These are phyloP conservation scores for Irpex sp. DNA, from an alignment of 1,284 basidiomycete species.

Conservation along the genomic window DNA sequence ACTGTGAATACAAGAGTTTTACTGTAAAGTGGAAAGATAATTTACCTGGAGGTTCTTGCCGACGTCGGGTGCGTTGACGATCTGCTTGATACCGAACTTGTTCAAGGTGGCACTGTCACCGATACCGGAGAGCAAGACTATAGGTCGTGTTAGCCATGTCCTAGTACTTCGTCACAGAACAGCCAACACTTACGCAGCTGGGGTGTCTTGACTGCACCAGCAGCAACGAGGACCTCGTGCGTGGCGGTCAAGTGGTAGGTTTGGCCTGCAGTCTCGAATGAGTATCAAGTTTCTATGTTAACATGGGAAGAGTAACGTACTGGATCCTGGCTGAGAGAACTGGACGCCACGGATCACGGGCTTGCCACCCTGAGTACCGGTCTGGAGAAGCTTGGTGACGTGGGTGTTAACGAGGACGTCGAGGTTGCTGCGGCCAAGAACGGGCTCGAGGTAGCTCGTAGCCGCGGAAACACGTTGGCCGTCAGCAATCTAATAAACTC, in stretches of 20 bases:
- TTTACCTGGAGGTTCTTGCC: conserved; percentile 28
- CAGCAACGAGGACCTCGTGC: conserved; percentile 21
- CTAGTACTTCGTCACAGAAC: too few species aligned
- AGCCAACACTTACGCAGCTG: conserved; percentile 22
- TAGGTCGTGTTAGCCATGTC: not conserved
- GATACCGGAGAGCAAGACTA: conserved; percentile 38
- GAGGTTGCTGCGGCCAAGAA: conserved; percentile 30
- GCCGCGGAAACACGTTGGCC: conserved; percentile 25
- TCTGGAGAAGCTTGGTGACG: conserved; percentile 31
- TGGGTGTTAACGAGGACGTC: conserved; percentile 34
- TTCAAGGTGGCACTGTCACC: conserved; percentile 27
- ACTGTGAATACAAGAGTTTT: not conserved
- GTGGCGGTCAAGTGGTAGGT: conserved; percentile 10
- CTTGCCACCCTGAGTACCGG: conserved; percentile 11
- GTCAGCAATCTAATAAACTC: conserved; percentile 24
- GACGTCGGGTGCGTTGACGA: conserved; percentile 29
- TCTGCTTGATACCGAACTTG: conserved; percentile 24
- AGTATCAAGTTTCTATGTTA: not conserved
- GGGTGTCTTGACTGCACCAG: conserved; percentile 19
- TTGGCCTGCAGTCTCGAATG: not conserved
- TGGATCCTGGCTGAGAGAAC: conserved; percentile 17
- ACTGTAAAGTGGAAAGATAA: not conserved
- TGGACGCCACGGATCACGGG: conserved; percentile 28
- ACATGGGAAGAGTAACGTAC: conserved; percentile 1
- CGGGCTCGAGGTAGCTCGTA: conserved; percentile 24